Percentiles rank a stretch among this genome's conserved stretches.
Conservation (phyloP, 495 filamentous ascomycete species). For the Parathielavia hyrcaniae region DNA sequence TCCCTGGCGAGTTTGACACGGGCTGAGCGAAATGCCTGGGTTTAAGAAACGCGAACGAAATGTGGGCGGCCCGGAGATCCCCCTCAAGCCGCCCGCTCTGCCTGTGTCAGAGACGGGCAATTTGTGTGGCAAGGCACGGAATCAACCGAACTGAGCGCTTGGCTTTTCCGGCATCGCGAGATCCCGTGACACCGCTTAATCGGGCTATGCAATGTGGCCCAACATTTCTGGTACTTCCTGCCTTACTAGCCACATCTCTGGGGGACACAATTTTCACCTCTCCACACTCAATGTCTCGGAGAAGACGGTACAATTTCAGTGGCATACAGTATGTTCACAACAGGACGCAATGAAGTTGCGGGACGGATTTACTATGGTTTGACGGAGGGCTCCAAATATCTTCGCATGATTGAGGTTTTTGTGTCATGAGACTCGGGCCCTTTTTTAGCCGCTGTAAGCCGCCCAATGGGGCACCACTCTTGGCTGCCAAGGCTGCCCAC, state of each 20-base stretch:
- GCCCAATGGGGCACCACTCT: constrained; percentile 8
- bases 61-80: constrained; percentile 12
- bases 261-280: not conserved
- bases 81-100: constrained; percentile 15
- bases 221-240: not conserved
- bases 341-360: not conserved
- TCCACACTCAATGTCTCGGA: not conserved
- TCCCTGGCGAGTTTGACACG: constrained; percentile 7
- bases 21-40: constrained; percentile 19
- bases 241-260: not conserved
- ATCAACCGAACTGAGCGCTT: constrained; percentile 22
- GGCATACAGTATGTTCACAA: not conserved
- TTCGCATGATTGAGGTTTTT: constrained; percentile 9
- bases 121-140: constrained; percentile 20
- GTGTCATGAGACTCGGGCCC: constrained; percentile 12
- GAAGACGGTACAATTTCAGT: not conserved
- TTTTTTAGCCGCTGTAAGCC: constrained; percentile 14
- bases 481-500: not conserved
- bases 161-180: constrained; percentile 23
- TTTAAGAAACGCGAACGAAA: constrained; percentile 25
- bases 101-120: constrained; percentile 5
- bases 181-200: constrained; percentile 27
- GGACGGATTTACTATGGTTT: not conserved
- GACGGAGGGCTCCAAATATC: not conserved
- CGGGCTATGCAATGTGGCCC: constrained; percentile 16